phyloP scores from a whole-genome alignment of 495 filamentous ascomycete genomes.

The Margaritispora aquatica region DNA sequence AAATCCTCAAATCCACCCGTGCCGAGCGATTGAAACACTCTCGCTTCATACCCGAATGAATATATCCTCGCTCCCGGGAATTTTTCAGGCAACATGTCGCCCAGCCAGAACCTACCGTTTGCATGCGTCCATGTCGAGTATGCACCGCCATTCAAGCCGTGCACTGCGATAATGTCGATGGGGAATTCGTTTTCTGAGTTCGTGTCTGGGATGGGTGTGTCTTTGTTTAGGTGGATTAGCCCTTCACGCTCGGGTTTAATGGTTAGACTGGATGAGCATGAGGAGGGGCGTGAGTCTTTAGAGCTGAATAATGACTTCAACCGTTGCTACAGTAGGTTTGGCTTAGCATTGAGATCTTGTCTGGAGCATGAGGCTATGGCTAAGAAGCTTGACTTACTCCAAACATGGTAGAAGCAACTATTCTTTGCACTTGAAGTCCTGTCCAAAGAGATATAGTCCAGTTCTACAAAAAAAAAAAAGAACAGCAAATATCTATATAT shows the following conservation, averaged over 20 bases:
- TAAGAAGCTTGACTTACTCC: too few relatives aligned
- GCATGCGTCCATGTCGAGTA: slow-evolving; percentile 7
- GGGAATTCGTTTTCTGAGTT: not conserved
- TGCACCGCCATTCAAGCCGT: slow-evolving; percentile 13
- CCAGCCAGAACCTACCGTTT: slow-evolving; percentile 8
- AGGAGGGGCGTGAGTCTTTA: too few relatives aligned
- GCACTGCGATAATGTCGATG: slow-evolving; percentile 13
- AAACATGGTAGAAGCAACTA: too few relatives aligned
- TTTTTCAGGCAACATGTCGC: slow-evolving; percentile 7
- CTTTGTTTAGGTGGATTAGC: not conserved
- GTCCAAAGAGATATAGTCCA: too few relatives aligned
- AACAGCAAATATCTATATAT: too few relatives aligned
- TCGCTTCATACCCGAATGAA: slow-evolving; percentile 7
- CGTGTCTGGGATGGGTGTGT: not conserved
- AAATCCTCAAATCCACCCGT: not conserved
- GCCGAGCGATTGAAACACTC: not conserved
- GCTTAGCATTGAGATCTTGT: too few relatives aligned
- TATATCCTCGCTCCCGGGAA: slow-evolving; percentile 10
- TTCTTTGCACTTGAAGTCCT: too few relatives aligned
- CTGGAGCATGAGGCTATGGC: too few relatives aligned
- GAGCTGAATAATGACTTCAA: too few relatives aligned
- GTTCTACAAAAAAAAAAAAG: too few relatives aligned
- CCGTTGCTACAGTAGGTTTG: too few relatives aligned
- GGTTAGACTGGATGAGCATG: not conserved
- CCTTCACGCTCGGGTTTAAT: not conserved